A percentile compares a stretch with the other conserved stretches of the same genome.
Evolutionary conservation across 805 yeast species (phyloP).

Genomic region (Pichia scutulata): DNA sequence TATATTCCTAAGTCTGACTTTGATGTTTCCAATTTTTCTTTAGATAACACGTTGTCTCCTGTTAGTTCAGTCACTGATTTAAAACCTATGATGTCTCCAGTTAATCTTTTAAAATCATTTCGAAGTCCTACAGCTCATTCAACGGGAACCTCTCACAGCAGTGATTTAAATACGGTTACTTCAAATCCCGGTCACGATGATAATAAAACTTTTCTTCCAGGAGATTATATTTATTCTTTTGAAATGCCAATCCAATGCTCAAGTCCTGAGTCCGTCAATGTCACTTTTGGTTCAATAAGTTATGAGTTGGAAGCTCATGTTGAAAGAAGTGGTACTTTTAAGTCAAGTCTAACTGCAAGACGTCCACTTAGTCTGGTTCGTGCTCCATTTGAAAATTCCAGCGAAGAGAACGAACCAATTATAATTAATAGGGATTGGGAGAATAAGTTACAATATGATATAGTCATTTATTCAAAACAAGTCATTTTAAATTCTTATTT

Average conservation of each 20-base stretch:
- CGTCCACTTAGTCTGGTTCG: conserved; percentile 63
- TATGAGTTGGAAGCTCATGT: conserved; percentile 65
- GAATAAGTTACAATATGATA: conserved; percentile 81
- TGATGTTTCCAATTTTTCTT: conserved; percentile 28
- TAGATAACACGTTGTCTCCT: conserved; percentile 28
- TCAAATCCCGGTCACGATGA: conserved; percentile 11
- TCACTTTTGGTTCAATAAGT: conserved; percentile 73
- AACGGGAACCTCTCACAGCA: not conserved
- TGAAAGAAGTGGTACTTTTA: conserved; percentile 80
- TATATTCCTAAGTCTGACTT: conserved; percentile 32
- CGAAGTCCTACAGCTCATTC: conserved; percentile 21
- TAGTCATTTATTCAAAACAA: conserved; percentile 83
- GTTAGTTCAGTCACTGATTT: conserved; percentile 18
- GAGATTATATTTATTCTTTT: conserved; percentile 88
- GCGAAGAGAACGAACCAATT: conserved; percentile 90
- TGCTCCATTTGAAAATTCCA: conserved; percentile 66
- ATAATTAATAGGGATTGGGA: conserved; percentile 92
- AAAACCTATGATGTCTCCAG: conserved; percentile 21
- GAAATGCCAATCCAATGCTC: conserved; percentile 81
- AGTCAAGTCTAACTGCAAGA: conserved; percentile 59
- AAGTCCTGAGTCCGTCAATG: conserved; percentile 70
- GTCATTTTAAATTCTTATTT: conserved; percentile 75
- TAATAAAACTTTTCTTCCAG: conserved; percentile 55
- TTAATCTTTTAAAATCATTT: conserved; percentile 23
- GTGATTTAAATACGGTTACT: not conserved